Evolutionary conservation across 2,329 filamentous ascomycete species (phyloP).

Genomic region (Botrytis porri): DNA sequence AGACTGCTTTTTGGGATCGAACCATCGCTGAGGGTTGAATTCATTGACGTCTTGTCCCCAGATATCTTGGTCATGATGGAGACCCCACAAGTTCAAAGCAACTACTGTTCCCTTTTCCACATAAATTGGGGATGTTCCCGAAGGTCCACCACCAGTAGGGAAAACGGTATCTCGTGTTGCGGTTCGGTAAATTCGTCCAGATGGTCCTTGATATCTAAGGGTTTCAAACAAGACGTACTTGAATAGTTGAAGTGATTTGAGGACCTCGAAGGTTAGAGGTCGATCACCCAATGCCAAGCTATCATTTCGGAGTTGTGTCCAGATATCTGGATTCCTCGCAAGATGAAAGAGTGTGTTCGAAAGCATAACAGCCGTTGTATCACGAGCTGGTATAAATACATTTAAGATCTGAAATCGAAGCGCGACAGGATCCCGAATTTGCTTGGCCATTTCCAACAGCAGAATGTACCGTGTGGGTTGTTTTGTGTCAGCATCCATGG

Average conservation of each 20-base stretch:
- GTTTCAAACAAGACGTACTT: slow-evolving; percentile 8
- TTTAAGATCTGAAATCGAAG: slow-evolving; percentile 17
- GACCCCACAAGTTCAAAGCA: slow-evolving; percentile 26
- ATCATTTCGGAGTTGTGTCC: slow-evolving; percentile 12
- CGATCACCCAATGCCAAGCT: neutral
- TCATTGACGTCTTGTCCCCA: slow-evolving; percentile 39
- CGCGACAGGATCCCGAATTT: slow-evolving; percentile 17
- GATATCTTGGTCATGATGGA: slow-evolving; percentile 37
- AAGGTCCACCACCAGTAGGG: slow-evolving; percentile 36
- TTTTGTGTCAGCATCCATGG: neutral
- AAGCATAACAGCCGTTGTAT: slow-evolving; percentile 10
- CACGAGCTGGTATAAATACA: slow-evolving; percentile 12
- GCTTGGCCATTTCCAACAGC: slow-evolving; percentile 18
- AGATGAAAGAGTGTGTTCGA: slow-evolving; percentile 14
- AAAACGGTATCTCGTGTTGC: slow-evolving; percentile 43
- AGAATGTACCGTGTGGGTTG: slow-evolving; percentile 12
- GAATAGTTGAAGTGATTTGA: slow-evolving; percentile 7
- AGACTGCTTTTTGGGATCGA: slow-evolving; percentile 33
- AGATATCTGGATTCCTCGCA: neutral
- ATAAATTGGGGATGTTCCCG: slow-evolving; percentile 32
- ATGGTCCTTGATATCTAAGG: neutral
- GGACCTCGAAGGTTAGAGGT: slow-evolving; percentile 6
- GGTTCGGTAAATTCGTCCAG: neutral
- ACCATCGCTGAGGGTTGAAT: slow-evolving; percentile 39
- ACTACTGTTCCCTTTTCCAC: slow-evolving; percentile 30